Conservation (phyloP, 139 green algal species). For the Nannochloris sp. region DNA sequence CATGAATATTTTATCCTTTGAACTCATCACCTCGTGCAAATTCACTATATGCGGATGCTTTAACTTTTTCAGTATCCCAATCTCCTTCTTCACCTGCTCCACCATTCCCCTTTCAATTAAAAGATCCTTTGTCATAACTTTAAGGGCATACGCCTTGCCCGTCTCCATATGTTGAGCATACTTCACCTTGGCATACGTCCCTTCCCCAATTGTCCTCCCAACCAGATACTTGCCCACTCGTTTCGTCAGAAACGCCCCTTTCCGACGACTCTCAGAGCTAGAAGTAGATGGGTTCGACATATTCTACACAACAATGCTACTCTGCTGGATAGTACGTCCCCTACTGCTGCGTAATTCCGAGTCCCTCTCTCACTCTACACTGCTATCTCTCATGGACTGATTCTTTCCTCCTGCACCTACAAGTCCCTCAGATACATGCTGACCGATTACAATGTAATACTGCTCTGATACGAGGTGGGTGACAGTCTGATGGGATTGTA, state of each 20-base stretch:
- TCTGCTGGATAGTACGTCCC: neutral
- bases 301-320: too few relatives aligned
- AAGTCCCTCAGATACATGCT: neutral
- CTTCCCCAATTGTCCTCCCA: conserved; percentile 62
- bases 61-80: conserved; percentile 51
- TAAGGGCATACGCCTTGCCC: conserved; percentile 51
- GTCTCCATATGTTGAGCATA: conserved; percentile 50
- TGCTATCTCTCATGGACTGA: neutral
- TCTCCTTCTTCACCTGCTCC: conserved; percentile 50
- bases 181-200: conserved; percentile 63
- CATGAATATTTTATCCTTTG: conserved; percentile 56
- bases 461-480: too few relatives aligned
- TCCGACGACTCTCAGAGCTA: neutral
- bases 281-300: conserved; percentile 2
- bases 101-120: conserved; percentile 24
- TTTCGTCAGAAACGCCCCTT: conserved; percentile 11
- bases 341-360: neutral
- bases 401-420: neutral
- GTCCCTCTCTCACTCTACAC: neutral
- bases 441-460: too few relatives aligned
- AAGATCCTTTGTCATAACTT: conserved; percentile 48
- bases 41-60: conserved; percentile 59
- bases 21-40: conserved; percentile 58
- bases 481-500: too few relatives aligned
- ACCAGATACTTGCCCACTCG: conserved; percentile 46